Conservation (phyloP, 2,329 filamentous ascomycete genomes). For the Verticillium longisporum region DNA sequence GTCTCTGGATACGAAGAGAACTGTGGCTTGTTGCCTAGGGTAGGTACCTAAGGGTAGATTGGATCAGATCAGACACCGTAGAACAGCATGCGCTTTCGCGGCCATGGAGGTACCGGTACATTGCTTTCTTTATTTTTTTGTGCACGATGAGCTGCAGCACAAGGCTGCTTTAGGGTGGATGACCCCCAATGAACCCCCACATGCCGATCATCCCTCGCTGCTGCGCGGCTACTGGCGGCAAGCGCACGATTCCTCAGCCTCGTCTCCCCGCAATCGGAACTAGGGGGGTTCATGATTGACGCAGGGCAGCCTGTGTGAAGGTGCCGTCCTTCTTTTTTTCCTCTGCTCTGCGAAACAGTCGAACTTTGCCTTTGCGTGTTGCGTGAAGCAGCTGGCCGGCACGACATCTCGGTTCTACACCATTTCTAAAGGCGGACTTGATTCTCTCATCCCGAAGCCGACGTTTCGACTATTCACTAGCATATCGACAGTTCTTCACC, state of each 20-base stretch:
- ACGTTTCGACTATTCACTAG: no score
- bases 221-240: neutral
- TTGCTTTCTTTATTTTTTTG: no score
- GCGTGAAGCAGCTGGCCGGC: no score
- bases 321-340: neutral
- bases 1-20: neutral
- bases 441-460: no score
- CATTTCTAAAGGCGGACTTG: no score
- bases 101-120: neutral
- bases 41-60: no score
- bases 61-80: no score
- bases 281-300: neutral
- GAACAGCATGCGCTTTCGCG: no score
- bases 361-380: no score
- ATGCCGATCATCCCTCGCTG: neutral
- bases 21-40: no score
- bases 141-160: neutral
- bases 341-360: neutral
- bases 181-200: neutral
- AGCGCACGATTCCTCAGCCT: neutral
- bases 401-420: no score
- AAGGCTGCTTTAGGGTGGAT: neutral
- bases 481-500: neutral
- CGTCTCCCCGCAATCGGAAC: neutral
- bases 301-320: neutral